Evolutionary conservation across 2,329 filamentous ascomycete genomes (phyloP).

Genomic region (Calonectria naviculata): DNA sequence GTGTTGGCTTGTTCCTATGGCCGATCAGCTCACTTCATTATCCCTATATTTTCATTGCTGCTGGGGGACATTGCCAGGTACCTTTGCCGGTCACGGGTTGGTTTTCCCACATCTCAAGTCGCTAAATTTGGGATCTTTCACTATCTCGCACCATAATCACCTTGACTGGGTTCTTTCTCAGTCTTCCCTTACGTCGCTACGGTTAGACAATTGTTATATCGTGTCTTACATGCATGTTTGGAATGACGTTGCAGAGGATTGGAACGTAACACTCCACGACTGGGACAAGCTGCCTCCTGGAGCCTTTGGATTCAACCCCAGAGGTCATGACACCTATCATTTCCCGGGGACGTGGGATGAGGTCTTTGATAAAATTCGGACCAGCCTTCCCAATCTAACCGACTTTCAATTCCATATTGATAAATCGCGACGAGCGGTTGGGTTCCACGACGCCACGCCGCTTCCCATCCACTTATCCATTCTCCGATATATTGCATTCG

Average conservation of each 20-base stretch:
- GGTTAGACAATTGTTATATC: slow-evolving; percentile 21
- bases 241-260: rapidly evolving
- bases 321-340: neutral
- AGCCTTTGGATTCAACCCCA: neutral
- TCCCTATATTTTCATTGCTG: slow-evolving; percentile 20
- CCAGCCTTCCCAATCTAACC: slow-evolving; percentile 3
- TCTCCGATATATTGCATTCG: neutral
- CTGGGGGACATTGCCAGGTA: slow-evolving; percentile 34
- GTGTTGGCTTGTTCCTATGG: slow-evolving; percentile 18
- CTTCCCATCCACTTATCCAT: neutral
- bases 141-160: slow-evolving; percentile 33
- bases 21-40: slow-evolving; percentile 31
- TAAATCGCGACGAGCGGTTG: neutral
- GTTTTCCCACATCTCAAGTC: slow-evolving; percentile 32
- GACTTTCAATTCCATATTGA: neutral
- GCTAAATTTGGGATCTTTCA: slow-evolving; percentile 24
- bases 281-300: slow-evolving; percentile 17
- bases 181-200: slow-evolving; percentile 2
- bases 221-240: neutral
- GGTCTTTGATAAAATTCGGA: slow-evolving; percentile 32
- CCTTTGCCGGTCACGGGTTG: slow-evolving; percentile 34
- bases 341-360: slow-evolving; percentile 29
- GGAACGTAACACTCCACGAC: neutral
- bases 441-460: neutral
- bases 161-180: slow-evolving; percentile 38